Evolutionary conservation across 495 filamentous ascomycete species (phyloP).

Genomic region (Jackrogersella multiformis): DNA sequence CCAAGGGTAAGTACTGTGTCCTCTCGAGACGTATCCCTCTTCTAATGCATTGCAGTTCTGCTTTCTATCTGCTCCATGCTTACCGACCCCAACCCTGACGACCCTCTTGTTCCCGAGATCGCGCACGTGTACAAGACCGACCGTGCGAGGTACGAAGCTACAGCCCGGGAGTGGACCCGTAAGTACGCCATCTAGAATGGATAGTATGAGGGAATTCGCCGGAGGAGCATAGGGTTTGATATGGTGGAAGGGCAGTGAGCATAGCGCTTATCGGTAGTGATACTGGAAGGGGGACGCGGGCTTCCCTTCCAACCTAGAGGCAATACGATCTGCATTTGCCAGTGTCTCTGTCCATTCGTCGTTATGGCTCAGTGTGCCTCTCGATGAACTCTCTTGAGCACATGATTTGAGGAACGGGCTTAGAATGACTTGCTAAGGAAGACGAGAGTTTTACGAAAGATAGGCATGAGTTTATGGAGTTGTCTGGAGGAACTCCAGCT

Average conservation of each 20-base stretch:
- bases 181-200: conserved; percentile 87
- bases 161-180: conserved; percentile 96
- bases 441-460: conserved; percentile 34
- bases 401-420: conserved; percentile 20
- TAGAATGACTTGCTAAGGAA: conserved; percentile 34
- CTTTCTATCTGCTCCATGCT: conserved; percentile 99
- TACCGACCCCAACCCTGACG: conserved; percentile 98
- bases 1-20: conserved; percentile 75
- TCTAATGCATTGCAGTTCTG: conserved; percentile 67
- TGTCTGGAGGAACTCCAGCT: conserved; percentile 26
- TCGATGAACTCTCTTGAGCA: conserved; percentile 22
- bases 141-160: conserved; percentile 91
- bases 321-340: conserved; percentile 44
- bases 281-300: conserved; percentile 27
- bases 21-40: not conserved
- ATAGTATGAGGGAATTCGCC: not conserved
- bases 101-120: conserved; percentile 97
- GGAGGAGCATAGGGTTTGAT: conserved; percentile 13
- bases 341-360: conserved; percentile 43
- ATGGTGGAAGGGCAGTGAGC: conserved; percentile 20
- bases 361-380: conserved; percentile 38
- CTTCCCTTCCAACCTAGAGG: conserved; percentile 40
- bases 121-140: conserved; percentile 99
- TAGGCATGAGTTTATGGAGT: conserved; percentile 31
- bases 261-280: conserved; percentile 32